A percentile compares a stretch with the other conserved stretches of the same genome.
phyloP scores from a whole-genome alignment of 2,329 filamentous ascomycete genomes.

The Pseudogymnoascus pannorum region DNA sequence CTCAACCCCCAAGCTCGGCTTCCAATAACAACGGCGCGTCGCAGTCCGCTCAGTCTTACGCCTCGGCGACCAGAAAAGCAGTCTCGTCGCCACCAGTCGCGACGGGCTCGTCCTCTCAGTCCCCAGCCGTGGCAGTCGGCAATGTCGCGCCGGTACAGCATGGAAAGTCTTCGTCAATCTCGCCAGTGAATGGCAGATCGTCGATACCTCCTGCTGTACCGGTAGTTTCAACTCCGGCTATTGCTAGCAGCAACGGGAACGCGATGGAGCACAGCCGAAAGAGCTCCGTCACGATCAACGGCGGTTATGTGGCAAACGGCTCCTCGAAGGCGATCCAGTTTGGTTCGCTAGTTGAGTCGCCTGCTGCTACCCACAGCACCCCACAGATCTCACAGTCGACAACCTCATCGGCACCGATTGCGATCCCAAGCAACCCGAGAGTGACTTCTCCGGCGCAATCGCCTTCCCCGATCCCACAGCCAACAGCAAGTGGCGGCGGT shows the following conservation, averaged over 20 bases:
- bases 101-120: slow-evolving; percentile 48
- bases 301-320: slow-evolving; percentile 71
- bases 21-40: slow-evolving; percentile 48
- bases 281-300: slow-evolving; percentile 85
- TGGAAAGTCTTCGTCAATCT: slow-evolving; percentile 59
- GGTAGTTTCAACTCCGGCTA: slow-evolving; percentile 47
- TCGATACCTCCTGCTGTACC: slow-evolving; percentile 64
- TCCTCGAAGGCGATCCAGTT: slow-evolving; percentile 68
- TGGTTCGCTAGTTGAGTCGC: slow-evolving; percentile 65
- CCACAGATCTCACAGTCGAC: slow-evolving; percentile 43
- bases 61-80: slow-evolving; percentile 60
- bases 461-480: slow-evolving; percentile 88
- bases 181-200: slow-evolving; percentile 79
- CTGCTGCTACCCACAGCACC: slow-evolving; percentile 58
- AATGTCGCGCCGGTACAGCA: slow-evolving; percentile 46
- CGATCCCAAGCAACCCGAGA: slow-evolving; percentile 63
- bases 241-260: slow-evolving; percentile 63
- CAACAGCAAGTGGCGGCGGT: slow-evolving; percentile 72
- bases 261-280: slow-evolving; percentile 71
- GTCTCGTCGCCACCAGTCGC: slow-evolving; percentile 53
- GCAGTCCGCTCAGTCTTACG: slow-evolving; percentile 54
- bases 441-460: slow-evolving; percentile 80
- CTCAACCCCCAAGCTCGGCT: slow-evolving; percentile 38
- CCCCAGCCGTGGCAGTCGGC: slow-evolving; percentile 48
- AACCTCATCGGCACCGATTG: slow-evolving; percentile 45